Conservation (phyloP, 768 basidiomycete genomes). For the Chalciporus pseudorubinellus region DNA sequence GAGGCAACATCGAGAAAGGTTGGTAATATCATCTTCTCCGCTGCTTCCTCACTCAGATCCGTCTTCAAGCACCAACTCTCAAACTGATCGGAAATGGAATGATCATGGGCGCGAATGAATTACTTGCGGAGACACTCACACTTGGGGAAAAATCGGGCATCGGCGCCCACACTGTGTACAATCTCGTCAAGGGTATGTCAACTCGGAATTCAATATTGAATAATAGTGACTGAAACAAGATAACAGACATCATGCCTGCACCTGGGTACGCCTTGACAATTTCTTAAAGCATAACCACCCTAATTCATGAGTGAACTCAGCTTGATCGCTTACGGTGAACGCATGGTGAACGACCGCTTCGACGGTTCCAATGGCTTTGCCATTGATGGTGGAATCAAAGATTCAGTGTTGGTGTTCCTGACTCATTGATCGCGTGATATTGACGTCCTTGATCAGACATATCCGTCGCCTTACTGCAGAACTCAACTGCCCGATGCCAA, state of each 20-base stretch:
- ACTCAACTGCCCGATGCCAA: constrained; percentile 68
- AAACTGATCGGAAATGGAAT: constrained; percentile 82
- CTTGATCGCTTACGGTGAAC: constrained; percentile 55
- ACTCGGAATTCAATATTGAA: not conserved
- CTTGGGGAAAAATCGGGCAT: constrained; percentile 84
- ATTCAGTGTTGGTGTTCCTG: constrained; percentile 49
- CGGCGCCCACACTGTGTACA: constrained; percentile 54
- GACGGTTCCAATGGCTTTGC: constrained; percentile 73
- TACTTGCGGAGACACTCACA: constrained; percentile 81
- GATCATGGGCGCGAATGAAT: constrained; percentile 72
- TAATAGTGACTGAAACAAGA: constrained; percentile 14
- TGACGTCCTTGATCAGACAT: constrained; percentile 40
- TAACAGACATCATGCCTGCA: constrained; percentile 64
- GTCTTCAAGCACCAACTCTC: constrained; percentile 54
- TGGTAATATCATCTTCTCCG: not conserved
- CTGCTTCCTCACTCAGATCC: not conserved
- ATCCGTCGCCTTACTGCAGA: constrained; percentile 68
- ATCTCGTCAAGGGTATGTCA: constrained; percentile 54
- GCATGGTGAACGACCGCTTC: constrained; percentile 73
- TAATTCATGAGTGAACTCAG: constrained; percentile 31
- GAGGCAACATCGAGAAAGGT: constrained; percentile 85
- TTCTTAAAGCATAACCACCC: not conserved
- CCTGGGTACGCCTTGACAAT: constrained; percentile 42
- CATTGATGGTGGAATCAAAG: constrained; percentile 86
- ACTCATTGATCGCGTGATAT: not conserved